Conservation (phyloP, 2,329 filamentous ascomycete species). For the Grosmannia clavigera region DNA sequence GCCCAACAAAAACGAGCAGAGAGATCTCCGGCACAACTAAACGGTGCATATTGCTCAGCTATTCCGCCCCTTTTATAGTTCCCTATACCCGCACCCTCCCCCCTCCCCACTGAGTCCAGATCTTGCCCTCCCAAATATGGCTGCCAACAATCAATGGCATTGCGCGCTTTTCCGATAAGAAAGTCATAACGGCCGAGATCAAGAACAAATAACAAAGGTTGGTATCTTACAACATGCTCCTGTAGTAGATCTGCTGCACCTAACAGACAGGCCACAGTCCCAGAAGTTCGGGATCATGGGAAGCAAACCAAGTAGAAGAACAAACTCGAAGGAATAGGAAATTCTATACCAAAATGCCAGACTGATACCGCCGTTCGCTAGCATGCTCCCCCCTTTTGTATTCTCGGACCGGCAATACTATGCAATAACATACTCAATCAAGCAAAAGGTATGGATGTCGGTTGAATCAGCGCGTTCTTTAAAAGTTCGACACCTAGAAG, state of each 20-base stretch:
- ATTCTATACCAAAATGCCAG: too few species aligned
- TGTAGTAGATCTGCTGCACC: not conserved
- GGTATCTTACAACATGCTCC: not conserved
- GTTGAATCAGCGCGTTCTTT: too few species aligned
- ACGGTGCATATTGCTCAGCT: not conserved
- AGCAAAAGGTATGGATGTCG: too few species aligned
- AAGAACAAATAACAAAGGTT: not conserved
- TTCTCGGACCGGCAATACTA: too few species aligned
- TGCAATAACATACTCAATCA: too few species aligned
- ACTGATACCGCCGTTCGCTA: too few species aligned
- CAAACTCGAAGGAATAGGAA: too few species aligned
- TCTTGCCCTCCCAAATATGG: not conserved
- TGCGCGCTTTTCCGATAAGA: not conserved
- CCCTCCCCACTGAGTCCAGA: not conserved
- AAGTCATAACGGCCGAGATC: not conserved
- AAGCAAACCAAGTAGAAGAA: not conserved
- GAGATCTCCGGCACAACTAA: not conserved
- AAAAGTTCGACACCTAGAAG: too few species aligned
- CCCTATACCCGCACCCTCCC: not conserved
- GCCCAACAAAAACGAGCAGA: not conserved
- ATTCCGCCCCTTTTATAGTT: not conserved
- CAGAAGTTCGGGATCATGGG: not conserved
- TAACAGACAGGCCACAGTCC: too few species aligned
- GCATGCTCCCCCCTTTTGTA: too few species aligned
- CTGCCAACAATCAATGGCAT: not conserved